Base-by-base conservation (phyloP, 2,329 filamentous ascomycete species). In the Diplocarpon mali region DNA sequence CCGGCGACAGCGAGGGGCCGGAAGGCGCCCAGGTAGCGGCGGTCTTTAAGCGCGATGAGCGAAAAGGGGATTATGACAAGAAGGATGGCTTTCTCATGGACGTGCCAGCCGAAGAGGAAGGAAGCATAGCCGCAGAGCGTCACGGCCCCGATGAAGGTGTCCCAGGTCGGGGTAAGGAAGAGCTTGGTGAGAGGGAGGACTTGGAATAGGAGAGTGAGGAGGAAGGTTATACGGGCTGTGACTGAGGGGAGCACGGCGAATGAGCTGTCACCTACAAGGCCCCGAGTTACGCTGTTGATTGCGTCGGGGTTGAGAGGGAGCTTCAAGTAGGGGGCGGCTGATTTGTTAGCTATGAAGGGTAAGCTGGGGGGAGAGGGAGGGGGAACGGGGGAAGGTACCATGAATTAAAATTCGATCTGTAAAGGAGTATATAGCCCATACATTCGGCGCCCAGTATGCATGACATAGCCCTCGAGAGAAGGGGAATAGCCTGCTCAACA, bases 361-460 rank as follows among this genome's bases (percentile, higher is more conserved):
- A 47, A 74, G 64, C 52, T 48, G 50, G 15, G 15, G 35, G 34
- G 31, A 38, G 20, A 24, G n/a, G n/a, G 31, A 3, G 30, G 1
- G 35, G 24, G 12, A 7, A 13, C 5, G n/a, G 36, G 31, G 12
- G 15, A 5, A 44, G 29, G n/a, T 68, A 93, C 87, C 65, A 56
- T 80, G 76, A 48, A 98, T 95, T 53, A 98, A 63, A 7, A 87
- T 66, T 42, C 92, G 75, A 60, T 98, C 92, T 2, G 75, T 68
- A 62, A 96, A 95, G 0, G 92, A 95, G 65, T 98, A 98, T 61
- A 96, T 75, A 0, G 92, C 90, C 92, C 92, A 98, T 1, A 95
- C 69, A 55, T 98, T 98, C 0, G 92, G 89, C 11, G 92, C 92
- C 92, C 92, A 98, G 64, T 98, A 98, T 1, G 92, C 92, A 67